phyloP scores from a whole-genome alignment of 1,139 yeast genomes.

The Suhomyces yuchorum region DNA sequence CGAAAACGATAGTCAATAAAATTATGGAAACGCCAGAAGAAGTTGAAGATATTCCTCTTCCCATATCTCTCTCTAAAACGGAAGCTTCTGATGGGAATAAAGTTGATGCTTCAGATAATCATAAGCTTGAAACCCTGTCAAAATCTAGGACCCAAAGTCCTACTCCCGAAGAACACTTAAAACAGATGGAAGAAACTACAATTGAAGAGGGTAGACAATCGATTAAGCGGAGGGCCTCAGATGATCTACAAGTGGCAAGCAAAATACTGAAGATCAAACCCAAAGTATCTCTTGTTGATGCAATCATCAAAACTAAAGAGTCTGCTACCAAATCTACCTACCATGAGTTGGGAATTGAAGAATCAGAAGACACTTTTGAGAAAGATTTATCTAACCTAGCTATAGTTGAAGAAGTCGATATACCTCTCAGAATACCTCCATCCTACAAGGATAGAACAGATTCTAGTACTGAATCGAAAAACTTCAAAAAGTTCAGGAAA shows the following conservation, averaged over 20 bases:
- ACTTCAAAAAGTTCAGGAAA: conserved; percentile 42
- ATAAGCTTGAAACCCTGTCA: not conserved
- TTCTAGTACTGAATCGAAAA: conserved; percentile 27
- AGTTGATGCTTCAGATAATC: not conserved
- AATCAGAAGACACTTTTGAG: conserved; percentile 13
- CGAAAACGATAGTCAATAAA: not conserved
- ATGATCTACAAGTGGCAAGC: not conserved
- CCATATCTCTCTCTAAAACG: not conserved
- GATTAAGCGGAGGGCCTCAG: conserved; percentile 4
- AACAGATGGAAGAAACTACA: not conserved
- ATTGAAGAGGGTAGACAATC: not conserved
- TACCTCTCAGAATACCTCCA: conserved; percentile 20
- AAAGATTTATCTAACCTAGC: conserved; percentile 27
- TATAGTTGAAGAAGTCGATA: conserved; percentile 38
- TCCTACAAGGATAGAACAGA: not conserved
- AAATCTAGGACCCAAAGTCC: not conserved
- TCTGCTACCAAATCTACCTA: conserved; percentile 29
- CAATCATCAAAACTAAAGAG: conserved; percentile 35
- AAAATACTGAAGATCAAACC: conserved; percentile 20
- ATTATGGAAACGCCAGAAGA: not conserved
- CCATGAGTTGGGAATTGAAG: conserved; percentile 32
- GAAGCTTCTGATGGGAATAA: not conserved
- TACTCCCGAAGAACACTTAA: not conserved
- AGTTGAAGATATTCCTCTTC: not conserved
- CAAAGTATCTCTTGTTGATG: conserved; percentile 34